These are phyloP conservation scores for Rhodotorula glutinis DNA, from an alignment of 1,284 basidiomycete species.

Conservation along the genomic window DNA sequence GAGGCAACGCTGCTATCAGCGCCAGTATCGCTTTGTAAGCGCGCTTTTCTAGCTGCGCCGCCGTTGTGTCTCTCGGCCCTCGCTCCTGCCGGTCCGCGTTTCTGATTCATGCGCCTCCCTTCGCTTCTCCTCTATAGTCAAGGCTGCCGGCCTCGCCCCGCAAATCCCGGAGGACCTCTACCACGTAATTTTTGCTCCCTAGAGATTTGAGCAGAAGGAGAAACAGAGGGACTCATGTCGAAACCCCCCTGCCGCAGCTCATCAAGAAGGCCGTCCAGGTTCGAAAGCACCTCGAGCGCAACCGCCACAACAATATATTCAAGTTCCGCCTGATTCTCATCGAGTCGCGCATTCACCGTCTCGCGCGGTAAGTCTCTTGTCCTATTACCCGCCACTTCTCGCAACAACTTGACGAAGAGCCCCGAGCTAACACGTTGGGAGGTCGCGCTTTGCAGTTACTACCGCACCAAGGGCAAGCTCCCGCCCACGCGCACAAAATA, in stretches of 20 bases:
- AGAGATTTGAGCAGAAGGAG: no score
- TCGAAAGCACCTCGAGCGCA: constrained; percentile 96
- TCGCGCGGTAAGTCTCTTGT: constrained; percentile 56
- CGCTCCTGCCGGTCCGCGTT: neutral
- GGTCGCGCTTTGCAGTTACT: constrained; percentile 58
- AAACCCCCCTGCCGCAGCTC: constrained; percentile 52
- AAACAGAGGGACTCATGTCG: constrained; percentile 40
- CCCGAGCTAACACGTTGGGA: no score
- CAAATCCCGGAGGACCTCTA: constrained; percentile 96
- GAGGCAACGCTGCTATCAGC: no score
- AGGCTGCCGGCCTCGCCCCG: constrained; percentile 72
- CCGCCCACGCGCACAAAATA: constrained; percentile 97
- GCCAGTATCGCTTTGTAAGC: no score
- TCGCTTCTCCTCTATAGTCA: constrained; percentile 67
- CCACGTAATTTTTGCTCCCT: neutral
- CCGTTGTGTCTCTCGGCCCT: neutral
- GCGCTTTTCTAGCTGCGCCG: no score
- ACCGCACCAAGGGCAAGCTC: constrained; percentile 97
- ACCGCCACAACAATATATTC: constrained; percentile 95
- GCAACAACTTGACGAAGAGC: no score
- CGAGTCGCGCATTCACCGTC: constrained; percentile 97
- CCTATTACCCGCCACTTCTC: no score
- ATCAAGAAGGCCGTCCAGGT: constrained; percentile 99
- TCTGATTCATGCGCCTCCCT: no score
- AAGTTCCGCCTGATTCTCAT: constrained; percentile 79